These are phyloP conservation scores for Parathielavia hyrcaniae DNA, from an alignment of 495 filamentous ascomycete species.

Conservation along the genomic window DNA sequence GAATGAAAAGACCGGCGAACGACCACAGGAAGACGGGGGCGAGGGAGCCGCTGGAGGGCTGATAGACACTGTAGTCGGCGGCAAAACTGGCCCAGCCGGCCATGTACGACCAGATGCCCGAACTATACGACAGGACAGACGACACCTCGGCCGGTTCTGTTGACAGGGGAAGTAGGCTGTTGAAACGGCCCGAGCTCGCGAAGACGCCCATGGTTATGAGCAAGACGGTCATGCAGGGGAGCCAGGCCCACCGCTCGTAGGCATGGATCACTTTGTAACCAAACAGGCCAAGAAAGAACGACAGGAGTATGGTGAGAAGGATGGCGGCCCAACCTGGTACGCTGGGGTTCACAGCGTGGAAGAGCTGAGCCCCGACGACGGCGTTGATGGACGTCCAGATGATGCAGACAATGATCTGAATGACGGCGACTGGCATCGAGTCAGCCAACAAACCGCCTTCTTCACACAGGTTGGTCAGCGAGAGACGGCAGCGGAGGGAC, in stretches of 20 bases:
- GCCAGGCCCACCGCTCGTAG: slow-evolving; percentile 76
- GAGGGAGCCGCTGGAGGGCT: slow-evolving; percentile 53
- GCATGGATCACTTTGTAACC: slow-evolving; percentile 76
- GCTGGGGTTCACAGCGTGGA: slow-evolving; percentile 65
- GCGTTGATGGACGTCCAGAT: slow-evolving; percentile 72
- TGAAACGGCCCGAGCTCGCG: slow-evolving; percentile 65
- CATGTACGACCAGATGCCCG: slow-evolving; percentile 69
- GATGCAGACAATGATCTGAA: slow-evolving; percentile 71
- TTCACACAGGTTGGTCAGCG: not conserved
- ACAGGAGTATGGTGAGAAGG: slow-evolving; percentile 65
- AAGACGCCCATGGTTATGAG: slow-evolving; percentile 69
- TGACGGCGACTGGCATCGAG: slow-evolving; percentile 51
- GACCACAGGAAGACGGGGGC: slow-evolving; percentile 62
- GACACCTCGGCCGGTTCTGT: slow-evolving; percentile 58
- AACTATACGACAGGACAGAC: slow-evolving; percentile 62
- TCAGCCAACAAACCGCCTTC: not conserved
- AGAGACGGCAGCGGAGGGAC: not conserved
- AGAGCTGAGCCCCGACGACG: slow-evolving; percentile 76
- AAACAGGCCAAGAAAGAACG: slow-evolving; percentile 64
- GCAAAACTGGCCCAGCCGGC: slow-evolving; percentile 78
- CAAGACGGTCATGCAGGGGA: slow-evolving; percentile 72
- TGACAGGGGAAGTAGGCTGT: slow-evolving; percentile 56
- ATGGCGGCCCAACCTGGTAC: slow-evolving; percentile 73
- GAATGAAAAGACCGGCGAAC: slow-evolving; percentile 62
- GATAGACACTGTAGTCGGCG: slow-evolving; percentile 80